Evolutionary conservation across 1,139 yeast species (phyloP).

Genomic region (Pneumocystis murina): DNA sequence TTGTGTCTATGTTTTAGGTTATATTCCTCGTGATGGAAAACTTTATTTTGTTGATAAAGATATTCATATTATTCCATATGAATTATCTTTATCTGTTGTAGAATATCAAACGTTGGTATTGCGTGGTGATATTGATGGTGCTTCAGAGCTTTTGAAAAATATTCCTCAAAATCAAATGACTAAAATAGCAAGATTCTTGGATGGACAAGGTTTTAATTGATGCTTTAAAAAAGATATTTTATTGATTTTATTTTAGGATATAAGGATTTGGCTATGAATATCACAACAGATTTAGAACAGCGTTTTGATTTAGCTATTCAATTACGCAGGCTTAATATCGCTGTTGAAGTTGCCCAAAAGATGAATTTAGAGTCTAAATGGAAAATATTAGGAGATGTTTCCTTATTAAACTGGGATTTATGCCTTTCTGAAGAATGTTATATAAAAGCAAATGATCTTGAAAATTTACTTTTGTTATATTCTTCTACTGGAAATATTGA

Average conservation of each 20-base stretch:
- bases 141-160: conserved; percentile 48
- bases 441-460: conserved; percentile 64
- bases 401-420: conserved; percentile 64
- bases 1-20: conserved; percentile 74
- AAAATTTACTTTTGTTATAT: conserved; percentile 67
- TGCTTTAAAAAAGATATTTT: not conserved
- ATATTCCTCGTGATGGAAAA: conserved; percentile 76
- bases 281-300: conserved; percentile 75
- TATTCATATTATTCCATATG: conserved; percentile 67
- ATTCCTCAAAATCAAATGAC: conserved; percentile 55
- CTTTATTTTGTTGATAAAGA: conserved; percentile 86
- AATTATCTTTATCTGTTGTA: conserved; percentile 65
- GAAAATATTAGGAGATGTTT: conserved; percentile 83
- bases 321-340: conserved; percentile 53
- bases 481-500: conserved; percentile 62
- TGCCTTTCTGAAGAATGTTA: conserved; percentile 70
- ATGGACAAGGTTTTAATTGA: conserved; percentile 58
- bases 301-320: conserved; percentile 67
- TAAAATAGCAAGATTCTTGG: conserved; percentile 81
- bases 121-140: conserved; percentile 78
- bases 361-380: conserved; percentile 52
- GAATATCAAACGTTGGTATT: conserved; percentile 91
- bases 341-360: conserved; percentile 50
- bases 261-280: conserved; percentile 61
- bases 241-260: not conserved